A percentile compares a stretch with the other conserved stretches of the same genome.
Conservation (phyloP, 2,329 filamentous ascomycete species). For the Sporothrix phasma region DNA sequence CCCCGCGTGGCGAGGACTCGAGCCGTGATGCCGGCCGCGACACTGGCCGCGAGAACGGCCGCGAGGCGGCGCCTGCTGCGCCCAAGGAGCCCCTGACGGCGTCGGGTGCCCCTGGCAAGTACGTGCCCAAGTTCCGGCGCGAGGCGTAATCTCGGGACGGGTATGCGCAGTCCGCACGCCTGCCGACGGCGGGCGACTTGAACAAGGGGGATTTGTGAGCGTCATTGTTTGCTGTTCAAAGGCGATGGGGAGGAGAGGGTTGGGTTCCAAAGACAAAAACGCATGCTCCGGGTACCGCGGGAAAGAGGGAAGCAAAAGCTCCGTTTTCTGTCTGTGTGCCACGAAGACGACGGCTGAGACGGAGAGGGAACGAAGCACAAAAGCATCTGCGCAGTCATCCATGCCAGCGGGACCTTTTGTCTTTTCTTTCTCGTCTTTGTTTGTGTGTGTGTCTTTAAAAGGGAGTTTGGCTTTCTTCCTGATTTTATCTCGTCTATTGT, state of each 20-base stretch:
- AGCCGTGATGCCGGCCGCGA: background rate
- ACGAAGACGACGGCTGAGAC: background rate
- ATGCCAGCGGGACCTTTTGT: background rate
- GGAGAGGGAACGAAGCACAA: background rate
- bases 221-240: background rate
- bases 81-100: conserved; percentile 41
- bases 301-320: background rate
- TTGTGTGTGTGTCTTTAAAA: conserved; percentile 1
- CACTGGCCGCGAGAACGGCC: conserved; percentile 29
- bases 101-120: conserved; percentile 47
- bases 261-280: background rate
- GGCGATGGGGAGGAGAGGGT: background rate
- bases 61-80: conserved; percentile 33
- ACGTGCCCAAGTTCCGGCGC: conserved; percentile 40
- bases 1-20: conserved; percentile 23
- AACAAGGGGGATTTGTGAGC: background rate
- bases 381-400: background rate
- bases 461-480: conserved; percentile 8
- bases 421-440: background rate
- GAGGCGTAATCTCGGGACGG: conserved; percentile 11
- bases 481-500: background rate
- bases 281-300: background rate
- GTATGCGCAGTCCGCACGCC: no score
- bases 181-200: background rate
- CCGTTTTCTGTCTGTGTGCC: background rate